Conservation (phyloP, 2,329 filamentous ascomycete species). For the Sporothrix luriei region DNA sequence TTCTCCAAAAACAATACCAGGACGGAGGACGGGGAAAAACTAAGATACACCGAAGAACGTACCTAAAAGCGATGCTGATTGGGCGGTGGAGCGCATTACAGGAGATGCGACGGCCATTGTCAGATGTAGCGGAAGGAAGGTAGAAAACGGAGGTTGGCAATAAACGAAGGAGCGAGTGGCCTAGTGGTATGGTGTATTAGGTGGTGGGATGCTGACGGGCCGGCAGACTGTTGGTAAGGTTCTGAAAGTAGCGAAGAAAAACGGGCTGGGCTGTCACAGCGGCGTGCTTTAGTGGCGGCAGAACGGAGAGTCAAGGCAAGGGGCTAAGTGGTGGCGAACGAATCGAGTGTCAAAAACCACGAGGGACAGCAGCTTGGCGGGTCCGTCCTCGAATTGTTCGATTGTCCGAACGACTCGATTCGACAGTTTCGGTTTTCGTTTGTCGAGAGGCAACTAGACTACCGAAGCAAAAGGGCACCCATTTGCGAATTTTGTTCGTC, state of each 20-base stretch:
- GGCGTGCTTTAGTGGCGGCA: slow-evolving; percentile 12
- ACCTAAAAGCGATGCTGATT: slow-evolving; percentile 41
- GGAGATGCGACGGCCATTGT: slow-evolving; percentile 41
- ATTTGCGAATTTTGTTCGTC: slow-evolving; percentile 21
- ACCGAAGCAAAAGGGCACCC: slow-evolving; percentile 18
- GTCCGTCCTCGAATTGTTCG: slow-evolving; percentile 1
- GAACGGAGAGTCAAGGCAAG: slow-evolving; percentile 2
- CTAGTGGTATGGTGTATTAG: background rate
- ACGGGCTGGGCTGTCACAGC: background rate
- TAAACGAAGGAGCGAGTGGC: slow-evolving; percentile 13
- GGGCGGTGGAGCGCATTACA: slow-evolving; percentile 40
- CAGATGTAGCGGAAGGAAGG: slow-evolving; percentile 5
- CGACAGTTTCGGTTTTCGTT: background rate
- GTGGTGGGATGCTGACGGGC: background rate
- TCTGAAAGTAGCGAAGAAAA: slow-evolving; percentile 12
- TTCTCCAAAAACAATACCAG: background rate
- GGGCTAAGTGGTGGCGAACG: slow-evolving; percentile 2
- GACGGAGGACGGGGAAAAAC: background rate
- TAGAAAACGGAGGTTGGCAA: slow-evolving; percentile 12
- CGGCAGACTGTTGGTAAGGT: background rate
- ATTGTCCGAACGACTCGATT: no score
- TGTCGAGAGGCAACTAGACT: no score
- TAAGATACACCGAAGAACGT: slow-evolving; percentile 34
- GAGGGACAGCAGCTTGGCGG: background rate
- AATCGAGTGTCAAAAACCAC: slow-evolving; percentile 20